Conservation (phyloP, 2,329 filamentous ascomycete genomes). For the Zymoseptoria brevis region DNA sequence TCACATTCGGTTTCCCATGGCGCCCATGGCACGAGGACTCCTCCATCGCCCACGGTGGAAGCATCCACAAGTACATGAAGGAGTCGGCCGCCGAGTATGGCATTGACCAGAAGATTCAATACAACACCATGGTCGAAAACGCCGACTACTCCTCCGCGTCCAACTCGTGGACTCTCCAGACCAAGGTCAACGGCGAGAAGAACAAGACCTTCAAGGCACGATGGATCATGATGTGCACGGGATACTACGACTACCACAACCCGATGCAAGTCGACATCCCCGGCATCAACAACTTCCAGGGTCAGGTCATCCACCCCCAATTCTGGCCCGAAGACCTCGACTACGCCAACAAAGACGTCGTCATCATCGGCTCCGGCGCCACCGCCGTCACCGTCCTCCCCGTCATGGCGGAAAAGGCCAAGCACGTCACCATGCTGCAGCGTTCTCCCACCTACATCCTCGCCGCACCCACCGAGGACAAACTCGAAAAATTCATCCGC, state of each 20-base stretch:
- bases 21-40: slow-evolving; percentile 54
- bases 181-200: slow-evolving; percentile 31
- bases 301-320: slow-evolving; percentile 59
- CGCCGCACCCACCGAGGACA: slow-evolving; percentile 23
- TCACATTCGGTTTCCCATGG: slow-evolving; percentile 56
- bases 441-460: slow-evolving; percentile 60
- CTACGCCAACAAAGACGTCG: slow-evolving; percentile 58
- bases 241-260: slow-evolving; percentile 66
- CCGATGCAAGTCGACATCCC: slow-evolving; percentile 56
- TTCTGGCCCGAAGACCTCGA: slow-evolving; percentile 67
- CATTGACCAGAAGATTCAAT: slow-evolving; percentile 41
- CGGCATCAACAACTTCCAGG: slow-evolving; percentile 58
- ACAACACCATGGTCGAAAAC: slow-evolving; percentile 34
- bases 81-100: slow-evolving; percentile 37
- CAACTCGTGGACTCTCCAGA: slow-evolving; percentile 41
- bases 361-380: slow-evolving; percentile 69
- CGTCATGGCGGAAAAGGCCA: slow-evolving; percentile 55
- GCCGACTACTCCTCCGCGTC: slow-evolving; percentile 41
- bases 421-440: slow-evolving; percentile 69
- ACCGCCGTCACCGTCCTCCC: slow-evolving; percentile 74
- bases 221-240: slow-evolving; percentile 54
- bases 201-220: slow-evolving; percentile 33
- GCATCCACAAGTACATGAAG: slow-evolving; percentile 38
- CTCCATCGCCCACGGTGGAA: slow-evolving; percentile 39
- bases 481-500: slow-evolving; percentile 20